A percentile compares a stretch with the other conserved stretches of the same genome.
These are phyloP conservation scores for Rubus idaeus DNA, from an alignment of 306 rosid species.

Conservation along the genomic window DNA sequence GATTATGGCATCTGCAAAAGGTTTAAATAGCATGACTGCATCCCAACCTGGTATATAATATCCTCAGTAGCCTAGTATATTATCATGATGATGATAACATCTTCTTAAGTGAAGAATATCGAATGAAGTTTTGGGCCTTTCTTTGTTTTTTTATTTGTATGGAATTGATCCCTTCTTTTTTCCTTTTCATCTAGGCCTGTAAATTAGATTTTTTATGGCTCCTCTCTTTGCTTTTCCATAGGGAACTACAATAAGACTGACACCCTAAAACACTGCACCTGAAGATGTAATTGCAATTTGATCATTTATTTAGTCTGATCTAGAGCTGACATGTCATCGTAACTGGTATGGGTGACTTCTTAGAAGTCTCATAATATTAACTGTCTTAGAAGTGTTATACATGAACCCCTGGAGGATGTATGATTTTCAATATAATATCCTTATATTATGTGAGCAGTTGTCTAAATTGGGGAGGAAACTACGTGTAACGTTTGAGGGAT, in stretches of 20 bases:
- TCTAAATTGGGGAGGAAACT: background rate
- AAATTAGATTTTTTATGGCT: background rate
- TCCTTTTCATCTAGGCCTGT: background rate
- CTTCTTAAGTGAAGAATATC: conserved; percentile 1
- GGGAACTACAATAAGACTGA: background rate
- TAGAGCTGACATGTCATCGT: background rate
- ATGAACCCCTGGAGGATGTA: background rate
- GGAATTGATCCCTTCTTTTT: too few relatives aligned
- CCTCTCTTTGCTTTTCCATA: background rate
- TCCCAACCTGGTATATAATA: background rate
- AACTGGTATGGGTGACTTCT: background rate
- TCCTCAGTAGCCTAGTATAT: background rate
- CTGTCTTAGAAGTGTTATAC: background rate
- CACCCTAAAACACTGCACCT: background rate
- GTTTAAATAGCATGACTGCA: background rate
- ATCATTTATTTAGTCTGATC: background rate
- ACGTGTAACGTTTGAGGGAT: background rate
- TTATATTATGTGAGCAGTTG: background rate
- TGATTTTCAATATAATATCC: background rate
- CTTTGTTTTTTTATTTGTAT: background rate
- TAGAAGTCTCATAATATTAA: background rate
- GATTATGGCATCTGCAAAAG: background rate
- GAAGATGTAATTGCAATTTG: background rate
- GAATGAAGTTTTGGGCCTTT: background rate
- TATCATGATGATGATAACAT: background rate